Base-by-base conservation (phyloP, 352 stramenopile genomes). In the Pythium sukuiense region DNA sequence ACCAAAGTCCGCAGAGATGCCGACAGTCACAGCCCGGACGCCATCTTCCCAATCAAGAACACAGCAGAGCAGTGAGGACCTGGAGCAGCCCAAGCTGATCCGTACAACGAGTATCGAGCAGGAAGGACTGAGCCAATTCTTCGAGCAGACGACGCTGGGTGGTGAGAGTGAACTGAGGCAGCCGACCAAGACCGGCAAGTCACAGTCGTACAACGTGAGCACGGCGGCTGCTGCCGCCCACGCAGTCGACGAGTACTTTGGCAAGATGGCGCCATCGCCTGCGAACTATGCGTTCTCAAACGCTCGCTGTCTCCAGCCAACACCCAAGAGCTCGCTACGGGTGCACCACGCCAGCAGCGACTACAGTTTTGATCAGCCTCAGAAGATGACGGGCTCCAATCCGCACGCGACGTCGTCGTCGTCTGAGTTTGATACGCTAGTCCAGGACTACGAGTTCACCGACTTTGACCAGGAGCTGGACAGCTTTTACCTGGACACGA, bases 401-500 rank as follows among this genome's bases (percentile, higher is more conserved):
- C 18, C 20, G 26, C 49, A 29, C 41, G 24, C 32, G 32, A n/a
- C n/a, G n/a, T 60, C 33, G 29, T 18, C 56, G 26, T 64, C 63
- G 46, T 75, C 78, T 9, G 85, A 93, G 72, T 91, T 92, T 61
- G 83, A 92, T 59, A 87, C 75, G 35, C 72, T 90, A 39, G 73
- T 85, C 46, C 81, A 90, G 45, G 83, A 92, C 72, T 90, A 90
- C 75, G 84, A 90, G 65, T 80, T 91, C 55, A 87, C 80, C 7
- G 83, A 92, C 73, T 89, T 91, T 67, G 83, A 90, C 59, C 81
- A 90, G 67, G 85, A 93, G 72, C 78, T 93, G 53, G 81, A 92
- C 65, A 92, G 69, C 48, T 93, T 93, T 59, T 93, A 93, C 70
- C 57, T 90, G 43, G 78, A 91, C 59, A 82, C 80, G 33, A 88